Conservation (phyloP, 169 alveolate genomes). For the Eimeria falciformis region DNA sequence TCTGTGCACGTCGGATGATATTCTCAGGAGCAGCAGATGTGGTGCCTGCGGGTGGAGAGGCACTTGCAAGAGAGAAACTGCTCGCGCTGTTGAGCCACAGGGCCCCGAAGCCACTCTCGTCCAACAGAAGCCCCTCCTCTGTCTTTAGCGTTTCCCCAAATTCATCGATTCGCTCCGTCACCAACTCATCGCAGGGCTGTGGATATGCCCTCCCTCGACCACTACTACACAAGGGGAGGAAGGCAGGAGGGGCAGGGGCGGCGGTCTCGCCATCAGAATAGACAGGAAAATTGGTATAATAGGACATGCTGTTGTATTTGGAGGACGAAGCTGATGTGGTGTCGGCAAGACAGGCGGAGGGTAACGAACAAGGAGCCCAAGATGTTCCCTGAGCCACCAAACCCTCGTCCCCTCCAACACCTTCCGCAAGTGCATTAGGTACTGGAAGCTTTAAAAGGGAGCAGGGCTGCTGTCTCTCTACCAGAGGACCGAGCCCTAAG, state of each 20-base stretch:
- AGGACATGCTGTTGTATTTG: too few relatives aligned
- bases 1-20: neutral
- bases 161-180: neutral
- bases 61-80: neutral
- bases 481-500: neutral
- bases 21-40: neutral
- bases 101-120: neutral
- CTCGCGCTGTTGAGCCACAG: neutral
- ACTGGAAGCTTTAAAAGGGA: constrained; percentile 19
- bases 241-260: too few relatives aligned
- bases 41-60: neutral
- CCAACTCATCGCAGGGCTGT: neutral
- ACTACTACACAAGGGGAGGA: neutral
- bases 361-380: too few relatives aligned
- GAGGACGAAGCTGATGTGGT: too few relatives aligned
- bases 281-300: too few relatives aligned
- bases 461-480: neutral
- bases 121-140: neutral
- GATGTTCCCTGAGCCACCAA: too few relatives aligned
- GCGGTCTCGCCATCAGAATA: too few relatives aligned
- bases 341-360: too few relatives aligned
- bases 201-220: neutral
- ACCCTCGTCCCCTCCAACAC: too few relatives aligned
- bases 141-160: neutral
- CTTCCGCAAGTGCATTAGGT: constrained; percentile 17